Conservation (phyloP, 257 asterid species). For the Verbascum thapsus region DNA sequence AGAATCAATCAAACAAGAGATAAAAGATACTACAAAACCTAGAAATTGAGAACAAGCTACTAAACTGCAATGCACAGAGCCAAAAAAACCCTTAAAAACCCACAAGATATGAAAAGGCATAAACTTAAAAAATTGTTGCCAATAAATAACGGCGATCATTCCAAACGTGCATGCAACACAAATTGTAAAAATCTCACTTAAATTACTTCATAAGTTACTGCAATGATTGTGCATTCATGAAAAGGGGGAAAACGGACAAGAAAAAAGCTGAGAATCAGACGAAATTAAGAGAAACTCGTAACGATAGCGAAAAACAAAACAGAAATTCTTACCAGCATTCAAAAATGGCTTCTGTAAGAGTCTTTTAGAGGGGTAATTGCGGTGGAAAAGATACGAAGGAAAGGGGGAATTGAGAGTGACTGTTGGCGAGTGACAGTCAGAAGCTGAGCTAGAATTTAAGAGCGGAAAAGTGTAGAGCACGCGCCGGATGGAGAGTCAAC, state of each 20-base stretch:
- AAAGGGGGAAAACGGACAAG: neutral
- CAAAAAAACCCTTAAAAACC: constrained; percentile 37
- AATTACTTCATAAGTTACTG: constrained; percentile 9
- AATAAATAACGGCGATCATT: neutral
- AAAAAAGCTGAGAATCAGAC: constrained; percentile 8
- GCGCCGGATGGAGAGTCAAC: too few species aligned
- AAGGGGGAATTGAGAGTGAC: neutral
- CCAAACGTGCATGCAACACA: neutral
- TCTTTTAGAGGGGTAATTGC: constrained; percentile 22
- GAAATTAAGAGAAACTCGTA: neutral
- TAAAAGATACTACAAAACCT: too few species aligned
- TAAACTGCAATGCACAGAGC: constrained; percentile 17
- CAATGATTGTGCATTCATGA: constrained; percentile 27
- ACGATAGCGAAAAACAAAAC: neutral
- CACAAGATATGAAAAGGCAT: neutral
- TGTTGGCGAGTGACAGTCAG: neutral
- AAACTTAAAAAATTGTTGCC: neutral
- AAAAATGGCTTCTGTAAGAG: constrained; percentile 13
- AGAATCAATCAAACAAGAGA: too few species aligned
- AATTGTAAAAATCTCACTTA: neutral
- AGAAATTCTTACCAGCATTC: constrained; percentile 26
- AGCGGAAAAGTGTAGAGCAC: too few species aligned
- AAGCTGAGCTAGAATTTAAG: neutral
- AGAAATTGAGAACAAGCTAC: constrained; percentile 1
- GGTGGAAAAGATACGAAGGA: neutral